Percentiles rank a stretch among this genome's conserved stretches.
Conservation (phyloP, 176 grass and related monocot species). For the Alopecurus myosuroides region DNA sequence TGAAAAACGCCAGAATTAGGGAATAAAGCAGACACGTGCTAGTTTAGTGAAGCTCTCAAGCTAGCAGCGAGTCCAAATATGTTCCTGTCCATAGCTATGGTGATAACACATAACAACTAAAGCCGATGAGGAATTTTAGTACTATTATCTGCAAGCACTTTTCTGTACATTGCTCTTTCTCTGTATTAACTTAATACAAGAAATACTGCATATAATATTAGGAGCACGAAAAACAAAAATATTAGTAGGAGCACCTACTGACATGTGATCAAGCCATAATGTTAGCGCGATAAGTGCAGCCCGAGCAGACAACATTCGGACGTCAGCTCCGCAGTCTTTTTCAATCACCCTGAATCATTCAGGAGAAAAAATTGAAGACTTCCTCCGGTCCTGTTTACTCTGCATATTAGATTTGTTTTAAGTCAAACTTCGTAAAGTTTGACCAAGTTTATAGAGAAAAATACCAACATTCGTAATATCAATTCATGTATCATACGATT, state of each 20-base stretch:
- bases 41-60: neutral
- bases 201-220: too few species aligned
- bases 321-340: constrained; percentile 88
- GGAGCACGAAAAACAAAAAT: too few species aligned
- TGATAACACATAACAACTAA: too few species aligned
- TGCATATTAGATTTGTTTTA: too few species aligned
- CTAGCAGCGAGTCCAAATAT: neutral
- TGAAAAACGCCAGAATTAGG: neutral
- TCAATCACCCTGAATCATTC: constrained; percentile 54
- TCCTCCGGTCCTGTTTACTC: too few species aligned
- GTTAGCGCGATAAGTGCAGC: constrained; percentile 81
- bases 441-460: too few species aligned
- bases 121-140: neutral
- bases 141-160: neutral
- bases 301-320: constrained; percentile 79
- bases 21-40: neutral
- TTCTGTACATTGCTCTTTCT: neutral
- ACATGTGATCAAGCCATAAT: constrained; percentile 94
- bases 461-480: too few species aligned
- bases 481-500: too few species aligned
- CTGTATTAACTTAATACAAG: neutral
- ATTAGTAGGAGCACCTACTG: constrained; percentile 48
- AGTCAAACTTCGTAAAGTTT: too few species aligned
- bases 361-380: too few species aligned
- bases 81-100: neutral